Conservation (phyloP, 345 rosid species). For the Salix exigua region DNA sequence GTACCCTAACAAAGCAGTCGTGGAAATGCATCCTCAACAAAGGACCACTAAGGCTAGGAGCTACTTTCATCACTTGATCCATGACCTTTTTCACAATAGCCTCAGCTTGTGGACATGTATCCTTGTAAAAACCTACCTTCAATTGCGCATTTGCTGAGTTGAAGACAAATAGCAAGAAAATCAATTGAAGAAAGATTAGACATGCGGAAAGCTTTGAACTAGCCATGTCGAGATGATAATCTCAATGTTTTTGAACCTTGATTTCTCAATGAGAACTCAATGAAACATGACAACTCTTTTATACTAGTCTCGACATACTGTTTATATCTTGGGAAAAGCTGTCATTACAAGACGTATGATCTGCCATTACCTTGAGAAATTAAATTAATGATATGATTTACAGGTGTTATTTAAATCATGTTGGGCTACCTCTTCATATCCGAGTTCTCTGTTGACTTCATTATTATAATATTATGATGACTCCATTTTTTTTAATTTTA, state of each 20-base stretch:
- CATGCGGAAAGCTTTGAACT: constrained; percentile 21
- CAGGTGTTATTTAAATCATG: not conserved
- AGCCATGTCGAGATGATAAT: constrained; percentile 22
- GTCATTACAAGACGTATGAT: not conserved
- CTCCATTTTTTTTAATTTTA: not conserved
- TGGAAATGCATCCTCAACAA: constrained; percentile 74
- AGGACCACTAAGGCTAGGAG: constrained; percentile 51
- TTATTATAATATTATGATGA: not conserved
- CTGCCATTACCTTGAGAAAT: not conserved
- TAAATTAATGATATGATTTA: not conserved
- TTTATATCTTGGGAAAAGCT: not conserved
- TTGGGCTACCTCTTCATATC: not conserved
- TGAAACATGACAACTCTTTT: not conserved
- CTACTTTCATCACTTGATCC: constrained; percentile 28
- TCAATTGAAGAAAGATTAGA: constrained; percentile 36
- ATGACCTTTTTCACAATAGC: constrained; percentile 33
- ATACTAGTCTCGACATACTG: too few relatives aligned
- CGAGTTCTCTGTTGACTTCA: not conserved
- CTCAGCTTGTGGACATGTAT: constrained; percentile 50
- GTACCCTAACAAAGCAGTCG: constrained; percentile 74
- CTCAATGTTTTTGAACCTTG: not conserved
- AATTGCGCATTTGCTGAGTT: constrained; percentile 37
- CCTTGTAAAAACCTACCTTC: constrained; percentile 51
- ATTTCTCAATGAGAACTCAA: not conserved
- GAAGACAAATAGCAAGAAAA: constrained; percentile 18